phyloP scores from a whole-genome alignment of 2,329 filamentous ascomycete species.

The Alternaria consortialis region DNA sequence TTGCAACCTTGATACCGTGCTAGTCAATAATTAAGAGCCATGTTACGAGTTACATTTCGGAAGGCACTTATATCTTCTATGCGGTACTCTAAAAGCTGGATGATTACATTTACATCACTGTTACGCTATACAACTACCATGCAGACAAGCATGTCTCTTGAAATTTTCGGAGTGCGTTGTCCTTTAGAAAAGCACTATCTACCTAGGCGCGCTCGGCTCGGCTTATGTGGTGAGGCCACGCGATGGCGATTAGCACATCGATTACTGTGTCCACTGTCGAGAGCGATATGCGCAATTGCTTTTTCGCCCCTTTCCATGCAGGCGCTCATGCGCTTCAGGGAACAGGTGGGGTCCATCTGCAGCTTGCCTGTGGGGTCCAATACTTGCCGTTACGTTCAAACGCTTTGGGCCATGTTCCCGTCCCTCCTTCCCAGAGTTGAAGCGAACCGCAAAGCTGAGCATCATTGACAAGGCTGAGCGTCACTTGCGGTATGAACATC shows the following conservation, averaged over 20 bases:
- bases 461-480: background rate
- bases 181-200: background rate
- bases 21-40: background rate
- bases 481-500: background rate
- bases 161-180: no score
- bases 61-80: background rate
- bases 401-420: background rate
- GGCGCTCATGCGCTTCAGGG: background rate
- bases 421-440: background rate
- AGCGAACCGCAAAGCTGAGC: background rate
- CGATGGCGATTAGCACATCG: background rate
- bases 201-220: no score
- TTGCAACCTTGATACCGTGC: background rate
- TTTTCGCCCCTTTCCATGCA: background rate
- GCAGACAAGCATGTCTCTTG: no score
- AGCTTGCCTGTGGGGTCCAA: background rate
- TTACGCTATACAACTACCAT: no score
- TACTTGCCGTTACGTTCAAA: background rate
- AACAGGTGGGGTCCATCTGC: background rate
- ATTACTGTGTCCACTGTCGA: background rate
- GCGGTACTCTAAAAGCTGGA: no score
- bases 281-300: background rate
- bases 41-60: background rate
- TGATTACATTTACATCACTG: no score
- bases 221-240: background rate